A percentile compares a stretch with the other conserved stretches of the same genome.
Conservation (phyloP, 208 protist genomes). For the Leishmania turanica region DNA sequence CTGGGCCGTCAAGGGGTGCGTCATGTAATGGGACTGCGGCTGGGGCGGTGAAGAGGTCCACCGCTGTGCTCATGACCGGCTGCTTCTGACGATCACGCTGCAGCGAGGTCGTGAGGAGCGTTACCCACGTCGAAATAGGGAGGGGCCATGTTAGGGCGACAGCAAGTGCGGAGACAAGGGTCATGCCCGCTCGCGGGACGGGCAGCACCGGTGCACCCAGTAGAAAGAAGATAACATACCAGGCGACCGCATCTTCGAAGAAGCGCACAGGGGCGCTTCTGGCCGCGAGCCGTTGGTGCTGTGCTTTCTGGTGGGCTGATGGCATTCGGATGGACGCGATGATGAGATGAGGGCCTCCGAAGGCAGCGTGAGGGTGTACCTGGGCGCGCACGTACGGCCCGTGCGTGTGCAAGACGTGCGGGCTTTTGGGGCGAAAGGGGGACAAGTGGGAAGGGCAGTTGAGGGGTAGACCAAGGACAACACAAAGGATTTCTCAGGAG, state of each 20-base stretch:
- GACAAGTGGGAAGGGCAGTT: not conserved
- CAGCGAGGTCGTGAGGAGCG: not conserved
- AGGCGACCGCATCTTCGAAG: constrained; percentile 10
- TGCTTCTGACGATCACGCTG: constrained; percentile 4
- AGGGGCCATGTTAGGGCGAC: constrained; percentile 27
- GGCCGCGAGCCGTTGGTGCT: not conserved
- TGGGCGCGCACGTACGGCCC: not conserved
- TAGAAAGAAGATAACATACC: constrained; percentile 28
- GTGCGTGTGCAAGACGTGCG: not conserved
- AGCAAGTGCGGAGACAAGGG: constrained; percentile 10
- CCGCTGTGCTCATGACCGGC: constrained; percentile 3
- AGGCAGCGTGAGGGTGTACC: constrained; percentile 2
- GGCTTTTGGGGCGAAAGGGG: not conserved
- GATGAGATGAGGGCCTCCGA: not conserved
- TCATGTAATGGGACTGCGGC: not conserved
- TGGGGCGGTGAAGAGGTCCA: constrained; percentile 17
- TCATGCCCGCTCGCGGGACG: constrained; percentile 5
- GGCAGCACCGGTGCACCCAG: constrained; percentile 29
- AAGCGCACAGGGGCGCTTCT: not conserved
- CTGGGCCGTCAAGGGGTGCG: not conserved
- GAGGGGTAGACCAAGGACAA: not conserved
- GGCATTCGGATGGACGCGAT: not conserved
- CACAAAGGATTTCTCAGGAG: not conserved
- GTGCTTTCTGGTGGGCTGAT: not conserved
- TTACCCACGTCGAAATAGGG: constrained; percentile 10